phyloP scores from a whole-genome alignment of 2,329 filamentous ascomycete genomes.

The Fusarium anthophilum region DNA sequence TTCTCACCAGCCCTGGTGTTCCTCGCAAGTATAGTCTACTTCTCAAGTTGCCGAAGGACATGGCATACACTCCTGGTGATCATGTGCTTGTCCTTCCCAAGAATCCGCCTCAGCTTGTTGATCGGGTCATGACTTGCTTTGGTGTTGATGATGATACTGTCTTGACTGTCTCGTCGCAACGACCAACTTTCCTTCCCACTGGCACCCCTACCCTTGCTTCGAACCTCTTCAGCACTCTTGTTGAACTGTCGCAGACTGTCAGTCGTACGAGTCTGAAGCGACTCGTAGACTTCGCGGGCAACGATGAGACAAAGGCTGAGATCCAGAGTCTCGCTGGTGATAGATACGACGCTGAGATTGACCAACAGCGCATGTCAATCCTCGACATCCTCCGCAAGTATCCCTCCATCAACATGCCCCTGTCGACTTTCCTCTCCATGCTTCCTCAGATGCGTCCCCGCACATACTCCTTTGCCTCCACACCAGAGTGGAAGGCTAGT shows the following conservation, averaged over 20 bases:
- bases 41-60: conserved; percentile 71
- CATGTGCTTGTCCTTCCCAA: conserved; percentile 78
- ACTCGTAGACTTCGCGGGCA: conserved; percentile 48
- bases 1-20: conserved; percentile 16
- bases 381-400: conserved; percentile 76
- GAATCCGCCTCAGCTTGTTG: conserved; percentile 70
- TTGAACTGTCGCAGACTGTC: conserved; percentile 77
- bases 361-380: conserved; percentile 67
- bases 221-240: conserved; percentile 73
- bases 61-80: conserved; percentile 76
- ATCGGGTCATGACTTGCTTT: conserved; percentile 73
- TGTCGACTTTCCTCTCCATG: conserved; percentile 75
- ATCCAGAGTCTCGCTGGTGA: conserved; percentile 59
- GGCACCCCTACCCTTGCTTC: conserved; percentile 66
- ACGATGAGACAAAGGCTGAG: conserved; percentile 58
- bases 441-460: conserved; percentile 71
- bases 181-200: conserved; percentile 63
- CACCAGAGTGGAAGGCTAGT: background rate
- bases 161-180: conserved; percentile 64
- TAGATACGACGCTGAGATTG: conserved; percentile 58
- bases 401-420: conserved; percentile 65
- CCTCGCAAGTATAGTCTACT: conserved; percentile 69
- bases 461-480: conserved; percentile 9
- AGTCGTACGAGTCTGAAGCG: conserved; percentile 65
- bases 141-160: conserved; percentile 73